These are phyloP conservation scores for Sclerotinia glacialis DNA, from an alignment of 2,329 filamentous ascomycete genomes.

Conservation along the genomic window DNA sequence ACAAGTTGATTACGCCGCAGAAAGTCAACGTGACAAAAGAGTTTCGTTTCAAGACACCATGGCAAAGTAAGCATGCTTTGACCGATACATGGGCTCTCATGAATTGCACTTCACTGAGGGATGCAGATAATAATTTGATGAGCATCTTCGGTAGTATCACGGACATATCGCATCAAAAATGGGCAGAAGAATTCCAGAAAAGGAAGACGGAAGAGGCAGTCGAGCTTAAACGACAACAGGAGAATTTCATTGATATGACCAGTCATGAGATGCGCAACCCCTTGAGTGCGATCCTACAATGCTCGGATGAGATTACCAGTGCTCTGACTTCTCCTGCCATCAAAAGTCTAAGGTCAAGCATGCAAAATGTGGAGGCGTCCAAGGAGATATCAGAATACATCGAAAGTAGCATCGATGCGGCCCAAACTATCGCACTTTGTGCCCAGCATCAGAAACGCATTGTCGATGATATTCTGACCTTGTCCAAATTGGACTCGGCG, in stretches of 20 bases:
- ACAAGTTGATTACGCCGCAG: constrained; percentile 56
- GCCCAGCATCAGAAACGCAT: constrained; percentile 69
- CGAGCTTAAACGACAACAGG: constrained; percentile 64
- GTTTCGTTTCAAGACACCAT: constrained; percentile 70
- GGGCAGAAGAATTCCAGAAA: constrained; percentile 52
- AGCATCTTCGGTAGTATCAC: constrained; percentile 79
- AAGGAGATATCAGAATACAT: constrained; percentile 50
- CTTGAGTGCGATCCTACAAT: constrained; percentile 70
- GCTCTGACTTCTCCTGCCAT: constrained; percentile 8
- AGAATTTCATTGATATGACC: constrained; percentile 77
- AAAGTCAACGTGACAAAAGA: constrained; percentile 66
- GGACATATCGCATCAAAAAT: constrained; percentile 82
- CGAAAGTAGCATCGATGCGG: constrained; percentile 64
- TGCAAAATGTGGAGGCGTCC: background rate
- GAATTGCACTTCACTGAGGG: constrained; percentile 71
- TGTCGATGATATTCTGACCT: constrained; percentile 64
- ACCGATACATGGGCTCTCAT: constrained; percentile 75
- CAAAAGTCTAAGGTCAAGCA: background rate
- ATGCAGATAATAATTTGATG: constrained; percentile 62
- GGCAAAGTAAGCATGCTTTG: constrained; percentile 57
- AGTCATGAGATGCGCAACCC: constrained; percentile 74
- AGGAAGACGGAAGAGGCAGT: constrained; percentile 51
- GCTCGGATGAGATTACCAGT: constrained; percentile 53
- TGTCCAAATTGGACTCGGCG: constrained; percentile 69
- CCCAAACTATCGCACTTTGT: constrained; percentile 78